phyloP scores from a whole-genome alignment of 2,329 filamentous ascomycete genomes.

The Delphinella strobiligena region DNA sequence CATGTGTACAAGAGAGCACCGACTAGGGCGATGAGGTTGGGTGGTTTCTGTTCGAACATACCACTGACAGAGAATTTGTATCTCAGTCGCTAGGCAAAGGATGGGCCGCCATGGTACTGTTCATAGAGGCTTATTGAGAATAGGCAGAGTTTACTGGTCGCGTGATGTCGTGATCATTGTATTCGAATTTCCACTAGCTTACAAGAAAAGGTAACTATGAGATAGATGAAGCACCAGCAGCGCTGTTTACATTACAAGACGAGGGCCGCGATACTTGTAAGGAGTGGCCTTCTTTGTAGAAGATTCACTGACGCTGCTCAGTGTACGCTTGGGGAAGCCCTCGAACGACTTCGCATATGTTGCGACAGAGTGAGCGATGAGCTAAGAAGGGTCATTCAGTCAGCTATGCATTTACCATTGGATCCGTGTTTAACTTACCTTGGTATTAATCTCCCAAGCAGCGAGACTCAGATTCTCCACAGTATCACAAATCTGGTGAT shows the following conservation, averaged over 20 bases:
- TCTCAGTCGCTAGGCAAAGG: too few relatives aligned
- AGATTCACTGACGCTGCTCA: background rate
- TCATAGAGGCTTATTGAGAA: too few relatives aligned
- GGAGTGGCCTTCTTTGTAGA: background rate
- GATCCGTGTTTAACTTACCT: conserved; percentile 18
- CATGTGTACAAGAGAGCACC: too few relatives aligned
- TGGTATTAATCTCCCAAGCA: conserved; percentile 43
- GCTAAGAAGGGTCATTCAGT: conserved; percentile 22
- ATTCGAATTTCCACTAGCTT: too few relatives aligned
- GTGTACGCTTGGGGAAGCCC: conserved; percentile 31
- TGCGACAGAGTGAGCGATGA: conserved; percentile 57
- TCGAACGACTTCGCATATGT: conserved; percentile 54
- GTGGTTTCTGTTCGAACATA: too few relatives aligned
- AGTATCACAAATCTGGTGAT: conserved; percentile 42
- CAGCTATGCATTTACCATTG: background rate
- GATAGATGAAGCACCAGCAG: too few relatives aligned
- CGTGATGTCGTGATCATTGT: too few relatives aligned
- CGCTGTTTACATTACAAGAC: background rate
- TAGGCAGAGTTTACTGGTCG: too few relatives aligned
- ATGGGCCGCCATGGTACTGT: too few relatives aligned
- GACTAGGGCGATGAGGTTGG: too few relatives aligned
- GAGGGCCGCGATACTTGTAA: background rate
- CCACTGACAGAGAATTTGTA: too few relatives aligned
- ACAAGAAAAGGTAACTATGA: too few relatives aligned
- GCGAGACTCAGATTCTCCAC: conserved; percentile 41